These are phyloP conservation scores for Cyberlindnera maritima DNA, from an alignment of 805 yeast genomes.

Conservation along the genomic window DNA sequence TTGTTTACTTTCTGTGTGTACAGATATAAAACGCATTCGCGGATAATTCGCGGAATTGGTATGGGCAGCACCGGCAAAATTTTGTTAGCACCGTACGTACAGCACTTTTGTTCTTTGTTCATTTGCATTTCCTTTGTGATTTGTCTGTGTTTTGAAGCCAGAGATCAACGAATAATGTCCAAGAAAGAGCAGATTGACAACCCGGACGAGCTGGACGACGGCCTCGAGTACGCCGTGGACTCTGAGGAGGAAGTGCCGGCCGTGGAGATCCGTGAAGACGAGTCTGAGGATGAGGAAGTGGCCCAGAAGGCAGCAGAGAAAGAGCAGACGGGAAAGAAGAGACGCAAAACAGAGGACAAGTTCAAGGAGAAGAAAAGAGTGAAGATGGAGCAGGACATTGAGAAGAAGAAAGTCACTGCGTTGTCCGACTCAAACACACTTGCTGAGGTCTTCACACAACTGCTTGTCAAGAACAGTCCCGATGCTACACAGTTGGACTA, in stretches of 20 bases:
- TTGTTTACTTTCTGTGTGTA: background rate
- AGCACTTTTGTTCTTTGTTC: background rate
- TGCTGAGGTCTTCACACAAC: slow-evolving; percentile 63
- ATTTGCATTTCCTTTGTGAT: background rate
- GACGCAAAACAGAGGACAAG: slow-evolving; percentile 37
- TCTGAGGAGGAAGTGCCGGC: slow-evolving; percentile 38
- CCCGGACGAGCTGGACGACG: slow-evolving; percentile 76
- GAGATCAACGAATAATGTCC: background rate
- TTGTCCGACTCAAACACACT: slow-evolving; percentile 54
- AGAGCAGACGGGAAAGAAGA: slow-evolving; percentile 14
- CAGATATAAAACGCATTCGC: slow-evolving; percentile 8
- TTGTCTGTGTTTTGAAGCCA: background rate
- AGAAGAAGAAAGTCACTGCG: slow-evolving; percentile 56
- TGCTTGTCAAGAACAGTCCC: slow-evolving; percentile 56
- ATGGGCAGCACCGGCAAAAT: background rate
- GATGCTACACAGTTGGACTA: slow-evolving; percentile 76
- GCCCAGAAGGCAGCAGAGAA: slow-evolving; percentile 11
- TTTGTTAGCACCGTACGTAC: background rate
- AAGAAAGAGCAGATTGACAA: background rate
- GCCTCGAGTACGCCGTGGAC: slow-evolving; percentile 58
- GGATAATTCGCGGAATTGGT: background rate
- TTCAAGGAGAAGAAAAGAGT: slow-evolving; percentile 62
- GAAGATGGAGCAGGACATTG: slow-evolving; percentile 63
- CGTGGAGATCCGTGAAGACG: slow-evolving; percentile 31
- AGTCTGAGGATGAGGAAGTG: slow-evolving; percentile 26